Conservation (phyloP, 1,139 yeast genomes). For the Geotrichum australiense region DNA sequence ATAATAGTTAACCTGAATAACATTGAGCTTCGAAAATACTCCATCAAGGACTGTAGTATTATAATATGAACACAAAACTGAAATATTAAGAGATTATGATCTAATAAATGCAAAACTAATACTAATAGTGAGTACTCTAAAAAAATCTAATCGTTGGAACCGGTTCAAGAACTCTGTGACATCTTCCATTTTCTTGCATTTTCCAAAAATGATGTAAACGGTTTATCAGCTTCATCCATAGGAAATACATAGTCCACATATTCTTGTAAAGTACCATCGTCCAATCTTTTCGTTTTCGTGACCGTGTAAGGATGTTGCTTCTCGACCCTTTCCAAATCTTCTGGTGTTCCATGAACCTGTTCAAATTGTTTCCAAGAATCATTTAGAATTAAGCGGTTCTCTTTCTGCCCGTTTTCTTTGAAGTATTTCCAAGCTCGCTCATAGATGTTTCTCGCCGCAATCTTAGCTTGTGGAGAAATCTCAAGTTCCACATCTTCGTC, state of each 20-base stretch:
- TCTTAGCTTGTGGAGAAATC: slow-evolving; percentile 46
- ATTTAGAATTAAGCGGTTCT: slow-evolving; percentile 47
- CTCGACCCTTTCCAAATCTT: slow-evolving; percentile 33
- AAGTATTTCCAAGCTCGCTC: slow-evolving; percentile 46
- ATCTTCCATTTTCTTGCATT: slow-evolving; percentile 58
- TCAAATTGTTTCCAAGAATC: slow-evolving; percentile 69
- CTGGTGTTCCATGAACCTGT: slow-evolving; percentile 48
- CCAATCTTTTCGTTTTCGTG: slow-evolving; percentile 41
- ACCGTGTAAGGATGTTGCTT: slow-evolving; percentile 53
- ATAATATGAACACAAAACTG: too few species aligned
- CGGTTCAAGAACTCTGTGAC: slow-evolving; percentile 5
- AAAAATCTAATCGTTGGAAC: too few species aligned
- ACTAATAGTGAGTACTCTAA: too few species aligned
- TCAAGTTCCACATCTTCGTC: slow-evolving; percentile 40
- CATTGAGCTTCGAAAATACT: too few species aligned
- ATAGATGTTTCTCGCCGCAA: slow-evolving; percentile 50
- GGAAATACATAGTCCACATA: slow-evolving; percentile 63
- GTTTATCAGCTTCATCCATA: slow-evolving; percentile 32
- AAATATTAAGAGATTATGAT: too few species aligned
- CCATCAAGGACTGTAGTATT: too few species aligned
- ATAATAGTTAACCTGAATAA: too few species aligned
- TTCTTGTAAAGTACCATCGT: slow-evolving; percentile 49
- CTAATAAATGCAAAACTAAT: too few species aligned
- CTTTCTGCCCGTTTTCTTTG: slow-evolving; percentile 36
- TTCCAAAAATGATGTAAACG: slow-evolving; percentile 49